Base-by-base conservation (phyloP, 345 rosid species). In the Lenwebbia sp. region DNA sequence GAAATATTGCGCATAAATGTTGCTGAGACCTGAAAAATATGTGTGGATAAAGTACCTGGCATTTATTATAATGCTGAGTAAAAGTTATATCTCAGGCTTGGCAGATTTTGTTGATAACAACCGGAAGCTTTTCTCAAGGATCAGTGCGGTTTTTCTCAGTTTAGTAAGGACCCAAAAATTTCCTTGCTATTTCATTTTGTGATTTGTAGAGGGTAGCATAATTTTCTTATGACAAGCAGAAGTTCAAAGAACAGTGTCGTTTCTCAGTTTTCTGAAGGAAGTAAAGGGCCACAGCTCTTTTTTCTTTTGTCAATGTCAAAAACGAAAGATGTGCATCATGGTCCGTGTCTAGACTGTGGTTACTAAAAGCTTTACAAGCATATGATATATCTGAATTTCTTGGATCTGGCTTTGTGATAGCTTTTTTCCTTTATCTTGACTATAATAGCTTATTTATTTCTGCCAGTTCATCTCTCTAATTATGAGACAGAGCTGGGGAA, bases 121-220 rank as follows among this genome's bases (percentile, higher is more conserved):
- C 75, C 96, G 93, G 84, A 93, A 91, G 85, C 92, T 90, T 53
- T 89, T 95, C 81, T 94, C 98, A 52, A 93, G 88, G 87, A 88
- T 95, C 85, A 94, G 90, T 83, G 94, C 98, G 13, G 78, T 95
- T 87, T 90, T 92, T 88, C 98, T 96, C 85, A 88, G 97, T 89
- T 89, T 96, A 89, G 99, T 95, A 90, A 84, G 76, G 84, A 82
- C 58, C 76, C 82, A 58, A 57, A 86, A 25, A 21, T 58, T 30
- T 85, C 78, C 22, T 58, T 85, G 78, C 26, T 33, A 11, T 50
- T 57, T 84, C 54, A 28, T 65, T 58, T 25, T 56, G 81, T 84
- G 74, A 47, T 60, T 14, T 83, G 21, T 83, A 19, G 23, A 6
- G 54, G 14, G 19, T 51, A 33, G 15, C 13, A 19, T n/a, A 83